Conservation (phyloP, 352 stramenopile genomes). For the Phytophthora niederhauseri region DNA sequence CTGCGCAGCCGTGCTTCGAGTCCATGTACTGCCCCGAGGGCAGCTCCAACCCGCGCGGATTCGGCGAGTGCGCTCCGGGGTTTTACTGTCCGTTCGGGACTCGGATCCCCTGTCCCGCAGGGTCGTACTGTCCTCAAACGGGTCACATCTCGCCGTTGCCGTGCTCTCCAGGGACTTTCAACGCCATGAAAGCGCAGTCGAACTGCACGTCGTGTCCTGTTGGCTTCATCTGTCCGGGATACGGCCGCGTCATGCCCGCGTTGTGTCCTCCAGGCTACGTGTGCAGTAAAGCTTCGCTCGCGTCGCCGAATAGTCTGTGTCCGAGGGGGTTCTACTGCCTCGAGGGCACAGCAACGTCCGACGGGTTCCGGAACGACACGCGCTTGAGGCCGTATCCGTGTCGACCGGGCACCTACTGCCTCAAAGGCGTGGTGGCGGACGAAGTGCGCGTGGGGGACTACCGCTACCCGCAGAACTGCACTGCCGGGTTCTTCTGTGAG, state of each 20-base stretch:
- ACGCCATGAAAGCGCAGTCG: slow-evolving; percentile 91
- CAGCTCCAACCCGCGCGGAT: slow-evolving; percentile 77
- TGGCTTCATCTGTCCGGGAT: slow-evolving; percentile 95
- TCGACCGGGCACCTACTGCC: slow-evolving; percentile 95
- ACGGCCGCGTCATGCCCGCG: slow-evolving; percentile 89
- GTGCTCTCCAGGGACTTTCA: slow-evolving; percentile 94
- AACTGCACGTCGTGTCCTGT: slow-evolving; percentile 90
- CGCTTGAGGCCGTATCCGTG: slow-evolving; percentile 96
- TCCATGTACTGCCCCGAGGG: slow-evolving; percentile 94
- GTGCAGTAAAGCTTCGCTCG: slow-evolving; percentile 87
- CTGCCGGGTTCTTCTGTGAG: slow-evolving; percentile 96
- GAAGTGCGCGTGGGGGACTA: slow-evolving; percentile 89
- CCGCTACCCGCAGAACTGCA: slow-evolving; percentile 93
- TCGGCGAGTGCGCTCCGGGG: slow-evolving; percentile 84
- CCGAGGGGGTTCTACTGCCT: slow-evolving; percentile 96
- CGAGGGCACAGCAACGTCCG: slow-evolving; percentile 93
- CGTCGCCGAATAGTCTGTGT: slow-evolving; percentile 93
- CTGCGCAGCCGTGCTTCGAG: slow-evolving; percentile 88
- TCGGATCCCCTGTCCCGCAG: slow-evolving; percentile 89
- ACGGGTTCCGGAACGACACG: slow-evolving; percentile 97
- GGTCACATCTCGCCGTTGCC: slow-evolving; percentile 86
- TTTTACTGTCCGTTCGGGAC: slow-evolving; percentile 94
- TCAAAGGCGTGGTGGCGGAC: slow-evolving; percentile 93
- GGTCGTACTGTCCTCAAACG: slow-evolving; percentile 91
- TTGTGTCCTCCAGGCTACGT: slow-evolving; percentile 94